These are phyloP conservation scores for Lagenaria siceraria DNA, from an alignment of 306 rosid species.

Conservation along the genomic window DNA sequence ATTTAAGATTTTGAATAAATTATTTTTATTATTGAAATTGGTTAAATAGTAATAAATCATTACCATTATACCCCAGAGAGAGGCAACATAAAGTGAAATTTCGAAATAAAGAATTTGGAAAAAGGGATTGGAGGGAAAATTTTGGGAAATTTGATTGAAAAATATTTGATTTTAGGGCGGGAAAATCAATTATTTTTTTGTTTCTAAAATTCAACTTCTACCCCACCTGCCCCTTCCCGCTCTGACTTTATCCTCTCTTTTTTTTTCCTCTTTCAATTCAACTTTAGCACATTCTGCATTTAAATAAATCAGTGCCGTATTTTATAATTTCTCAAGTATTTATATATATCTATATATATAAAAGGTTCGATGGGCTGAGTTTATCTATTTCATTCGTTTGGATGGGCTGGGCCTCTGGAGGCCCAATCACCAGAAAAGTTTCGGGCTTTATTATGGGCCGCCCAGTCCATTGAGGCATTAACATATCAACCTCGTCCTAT, in stretches of 20 bases:
- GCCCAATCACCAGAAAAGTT: background rate
- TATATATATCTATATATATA: too few species aligned
- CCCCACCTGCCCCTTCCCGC: background rate
- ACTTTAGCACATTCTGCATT: background rate
- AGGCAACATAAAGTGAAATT: background rate
- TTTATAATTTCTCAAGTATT: background rate
- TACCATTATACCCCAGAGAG: background rate
- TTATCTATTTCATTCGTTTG: background rate
- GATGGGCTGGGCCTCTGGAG: background rate
- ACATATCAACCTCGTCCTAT: too few species aligned
- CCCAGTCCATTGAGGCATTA: too few species aligned
- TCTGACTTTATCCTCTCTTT: background rate
- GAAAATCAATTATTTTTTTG: background rate
- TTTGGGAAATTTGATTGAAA: background rate
- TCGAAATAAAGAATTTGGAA: background rate
- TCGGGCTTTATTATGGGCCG: background rate
- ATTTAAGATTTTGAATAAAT: too few species aligned
- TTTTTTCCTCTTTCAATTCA: background rate
- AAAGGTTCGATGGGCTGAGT: background rate
- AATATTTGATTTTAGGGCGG: conserved; percentile 4
- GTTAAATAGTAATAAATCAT: background rate
- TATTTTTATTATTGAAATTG: too few species aligned
- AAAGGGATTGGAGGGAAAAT: conserved; percentile 12
- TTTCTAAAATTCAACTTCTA: background rate
- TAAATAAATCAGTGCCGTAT: background rate